These are phyloP conservation scores for Lizonia empirigonia DNA, from an alignment of 2,329 filamentous ascomycete species.

Conservation along the genomic window DNA sequence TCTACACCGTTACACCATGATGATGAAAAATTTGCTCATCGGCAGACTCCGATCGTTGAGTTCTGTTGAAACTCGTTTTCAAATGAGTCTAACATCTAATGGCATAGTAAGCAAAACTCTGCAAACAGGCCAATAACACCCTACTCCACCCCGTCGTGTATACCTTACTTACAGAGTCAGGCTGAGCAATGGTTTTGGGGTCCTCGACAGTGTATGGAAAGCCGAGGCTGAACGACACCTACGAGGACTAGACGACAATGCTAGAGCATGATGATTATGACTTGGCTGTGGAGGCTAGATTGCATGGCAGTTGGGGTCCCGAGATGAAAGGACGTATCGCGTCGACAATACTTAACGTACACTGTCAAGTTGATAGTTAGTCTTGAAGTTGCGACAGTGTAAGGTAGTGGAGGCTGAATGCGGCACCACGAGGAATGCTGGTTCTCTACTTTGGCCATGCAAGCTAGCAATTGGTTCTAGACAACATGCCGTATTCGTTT, in stretches of 20 bases:
- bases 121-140: slow-evolving; percentile 26
- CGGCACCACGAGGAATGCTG: slow-evolving; percentile 5
- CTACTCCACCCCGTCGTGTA: slow-evolving; percentile 31
- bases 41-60: slow-evolving; percentile 22
- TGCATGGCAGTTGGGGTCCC: slow-evolving; percentile 2
- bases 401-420: slow-evolving; percentile 16
- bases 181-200: not conserved
- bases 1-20: slow-evolving; percentile 6
- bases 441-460: slow-evolving; percentile 3
- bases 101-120: slow-evolving; percentile 33
- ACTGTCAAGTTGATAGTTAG: slow-evolving; percentile 4
- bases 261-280: not conserved
- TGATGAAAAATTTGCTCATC: slow-evolving; percentile 22
- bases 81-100: slow-evolving; percentile 30
- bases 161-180: slow-evolving; percentile 14
- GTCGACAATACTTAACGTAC: slow-evolving; percentile 11
- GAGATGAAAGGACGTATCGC: slow-evolving; percentile 1
- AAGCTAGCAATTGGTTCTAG: slow-evolving; percentile 13
- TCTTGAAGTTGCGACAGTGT: slow-evolving; percentile 9
- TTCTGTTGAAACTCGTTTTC: slow-evolving; percentile 16
- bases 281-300: slow-evolving; percentile 4
- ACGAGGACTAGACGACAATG: slow-evolving; percentile 1
- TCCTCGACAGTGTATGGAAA: slow-evolving; percentile 10
- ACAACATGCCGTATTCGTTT: slow-evolving; percentile 8
- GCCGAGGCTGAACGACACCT: slow-evolving; percentile 4